Evolutionary conservation across 2,329 filamentous ascomycete species (phyloP).

Genomic region (Ophiobolus disseminans): DNA sequence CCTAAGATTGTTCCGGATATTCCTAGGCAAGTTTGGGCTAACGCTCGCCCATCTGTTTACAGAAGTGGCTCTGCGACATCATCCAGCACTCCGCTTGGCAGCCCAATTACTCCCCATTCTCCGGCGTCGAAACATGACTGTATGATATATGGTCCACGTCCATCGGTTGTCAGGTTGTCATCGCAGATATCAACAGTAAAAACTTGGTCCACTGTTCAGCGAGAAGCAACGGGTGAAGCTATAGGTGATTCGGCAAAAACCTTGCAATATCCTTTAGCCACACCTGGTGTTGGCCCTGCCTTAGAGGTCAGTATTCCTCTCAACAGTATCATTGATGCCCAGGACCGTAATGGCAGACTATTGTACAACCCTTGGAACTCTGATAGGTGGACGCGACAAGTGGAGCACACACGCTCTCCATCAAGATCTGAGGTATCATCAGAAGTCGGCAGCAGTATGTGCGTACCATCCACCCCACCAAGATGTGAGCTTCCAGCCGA

Average conservation of each 20-base stretch:
- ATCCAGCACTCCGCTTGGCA: slow-evolving; percentile 24
- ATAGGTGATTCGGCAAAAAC: background rate
- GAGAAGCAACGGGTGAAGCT: background rate
- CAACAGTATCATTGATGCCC: background rate
- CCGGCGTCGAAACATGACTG: background rate
- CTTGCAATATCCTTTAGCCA: background rate
- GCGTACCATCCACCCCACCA: too few relatives aligned
- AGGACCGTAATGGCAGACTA: background rate
- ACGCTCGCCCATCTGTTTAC: slow-evolving; percentile 19
- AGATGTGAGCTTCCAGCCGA: too few relatives aligned
- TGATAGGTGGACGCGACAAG: too few relatives aligned
- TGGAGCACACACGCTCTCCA: too few relatives aligned
- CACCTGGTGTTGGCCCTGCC: background rate
- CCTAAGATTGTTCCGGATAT: too few relatives aligned
- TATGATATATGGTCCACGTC: background rate
- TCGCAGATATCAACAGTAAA: background rate
- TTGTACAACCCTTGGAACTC: background rate
- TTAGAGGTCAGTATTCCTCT: background rate
- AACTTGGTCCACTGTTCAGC: slow-evolving; percentile 3
- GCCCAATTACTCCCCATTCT: background rate
- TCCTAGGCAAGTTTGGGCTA: slow-evolving; percentile 20
- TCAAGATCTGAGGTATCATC: too few relatives aligned
- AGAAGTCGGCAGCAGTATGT: too few relatives aligned
- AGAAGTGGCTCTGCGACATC: background rate
- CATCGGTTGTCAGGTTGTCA: background rate